Conservation (phyloP, 2,329 filamentous ascomycete species). For the Monosporascus cannonballus region DNA sequence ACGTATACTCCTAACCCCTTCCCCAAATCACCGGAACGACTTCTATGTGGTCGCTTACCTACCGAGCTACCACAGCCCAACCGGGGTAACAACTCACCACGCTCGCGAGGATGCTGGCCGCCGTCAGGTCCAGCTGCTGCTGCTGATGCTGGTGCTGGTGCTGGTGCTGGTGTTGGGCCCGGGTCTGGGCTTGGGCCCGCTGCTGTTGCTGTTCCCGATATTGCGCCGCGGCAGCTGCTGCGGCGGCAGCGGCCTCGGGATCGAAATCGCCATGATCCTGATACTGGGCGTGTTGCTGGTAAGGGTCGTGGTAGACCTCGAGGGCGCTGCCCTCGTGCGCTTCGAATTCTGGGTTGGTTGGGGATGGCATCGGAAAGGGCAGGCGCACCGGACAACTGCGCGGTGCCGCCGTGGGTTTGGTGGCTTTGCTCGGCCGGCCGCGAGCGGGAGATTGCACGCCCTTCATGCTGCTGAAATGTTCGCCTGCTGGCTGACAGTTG, state of each 20-base stretch:
- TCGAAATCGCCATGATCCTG: conserved; percentile 19
- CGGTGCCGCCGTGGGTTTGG: conserved; percentile 29
- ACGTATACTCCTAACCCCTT: too few relatives aligned
- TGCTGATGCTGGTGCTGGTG: conserved; percentile 26
- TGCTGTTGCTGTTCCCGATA: conserved; percentile 26
- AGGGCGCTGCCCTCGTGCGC: conserved; percentile 17
- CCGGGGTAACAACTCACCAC: too few relatives aligned
- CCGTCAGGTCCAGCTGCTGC: conserved; percentile 25
- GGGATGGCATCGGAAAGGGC: conserved; percentile 24
- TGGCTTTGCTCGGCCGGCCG: conserved; percentile 37
- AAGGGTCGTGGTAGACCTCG: conserved; percentile 13
- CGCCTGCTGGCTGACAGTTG: conserved; percentile 29
- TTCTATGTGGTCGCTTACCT: too few relatives aligned
- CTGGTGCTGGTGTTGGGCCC: conserved; percentile 1
- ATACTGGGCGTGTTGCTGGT: conserved; percentile 17
- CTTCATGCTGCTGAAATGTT: conserved; percentile 25
- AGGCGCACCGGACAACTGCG: conserved; percentile 23
- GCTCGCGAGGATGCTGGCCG: conserved; percentile 24
- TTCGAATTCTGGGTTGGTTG: conserved; percentile 27
- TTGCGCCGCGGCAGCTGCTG: conserved; percentile 25
- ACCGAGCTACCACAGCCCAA: too few relatives aligned
- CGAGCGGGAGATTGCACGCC: conserved; percentile 30
- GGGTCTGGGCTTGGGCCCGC: conserved; percentile 14
- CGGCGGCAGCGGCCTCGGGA: conserved; percentile 24
- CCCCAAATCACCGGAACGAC: too few relatives aligned